Percentiles rank a stretch among this genome's conserved stretches.
These are phyloP conservation scores for Lentinula lateritia DNA, from an alignment of 768 basidiomycete genomes.

Conservation along the genomic window DNA sequence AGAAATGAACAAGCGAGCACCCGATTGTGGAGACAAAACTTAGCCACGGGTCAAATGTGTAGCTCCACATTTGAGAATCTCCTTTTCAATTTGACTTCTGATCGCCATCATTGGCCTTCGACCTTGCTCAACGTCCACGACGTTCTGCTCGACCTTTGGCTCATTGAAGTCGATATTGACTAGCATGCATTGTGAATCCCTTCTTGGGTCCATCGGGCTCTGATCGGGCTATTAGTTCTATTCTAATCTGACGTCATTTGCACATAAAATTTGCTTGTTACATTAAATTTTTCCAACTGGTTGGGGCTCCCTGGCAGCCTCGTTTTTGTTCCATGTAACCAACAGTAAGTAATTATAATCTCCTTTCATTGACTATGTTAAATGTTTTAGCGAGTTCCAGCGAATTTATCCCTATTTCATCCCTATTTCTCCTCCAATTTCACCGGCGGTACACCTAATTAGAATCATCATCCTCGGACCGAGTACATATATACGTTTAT, in stretches of 20 bases:
- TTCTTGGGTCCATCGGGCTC: neutral
- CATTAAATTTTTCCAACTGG: too few species aligned
- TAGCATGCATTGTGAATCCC: neutral
- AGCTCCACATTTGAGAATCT: conserved; percentile 2
- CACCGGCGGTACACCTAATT: neutral
- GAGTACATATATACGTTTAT: too few species aligned
- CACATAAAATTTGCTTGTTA: neutral
- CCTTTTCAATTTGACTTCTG: neutral
- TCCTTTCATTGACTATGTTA: too few species aligned
- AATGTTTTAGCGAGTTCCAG: too few species aligned
- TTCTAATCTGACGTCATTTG: neutral
- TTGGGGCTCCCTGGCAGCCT: too few species aligned
- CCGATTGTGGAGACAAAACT: conserved; percentile 2
- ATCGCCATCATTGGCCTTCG: neutral
- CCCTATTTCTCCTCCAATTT: too few species aligned
- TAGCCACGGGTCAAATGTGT: conserved; percentile 1
- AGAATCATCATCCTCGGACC: neutral
- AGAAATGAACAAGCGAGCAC: neutral
- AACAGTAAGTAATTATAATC: too few species aligned
- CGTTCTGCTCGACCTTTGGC: neutral
- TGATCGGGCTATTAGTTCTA: neutral
- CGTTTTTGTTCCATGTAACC: too few species aligned
- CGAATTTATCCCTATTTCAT: too few species aligned
- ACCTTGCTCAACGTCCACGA: neutral
- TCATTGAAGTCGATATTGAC: neutral